Base-by-base conservation (phyloP, 2,329 filamentous ascomycete genomes). In the Stagonosporopsis vannaccii region DNA sequence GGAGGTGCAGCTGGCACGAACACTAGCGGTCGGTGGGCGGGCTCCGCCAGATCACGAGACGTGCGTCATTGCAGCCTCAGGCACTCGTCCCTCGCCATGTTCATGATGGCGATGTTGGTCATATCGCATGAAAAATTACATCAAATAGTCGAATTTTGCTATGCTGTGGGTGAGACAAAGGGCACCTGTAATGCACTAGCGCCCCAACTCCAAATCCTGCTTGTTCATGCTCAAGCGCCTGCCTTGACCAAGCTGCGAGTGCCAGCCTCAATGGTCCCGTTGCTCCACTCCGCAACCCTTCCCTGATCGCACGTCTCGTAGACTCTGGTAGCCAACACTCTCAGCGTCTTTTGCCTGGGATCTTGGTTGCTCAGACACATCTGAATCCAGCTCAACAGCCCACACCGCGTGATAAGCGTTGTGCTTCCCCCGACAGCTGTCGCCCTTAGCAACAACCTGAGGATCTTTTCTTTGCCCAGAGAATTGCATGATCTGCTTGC, bases 371-470 rank as follows among this genome's bases (percentile, higher is more conserved):
- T 82, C 32, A 84, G 73, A 65, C 86, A 85, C 56, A 84, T 83
- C 56, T 88, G 83, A 8, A 94, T 80, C 92, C 92, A 96, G 62
- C 84, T 88, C 49, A 94, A 73, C 19, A 90, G 79, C 15, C 90
- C 91, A 39, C 89, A 87, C 53, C 92, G 82, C 1, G 92, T 96
- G 33, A 92, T 83, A 41, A 96, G 80, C n/a, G 90, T 94, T 4
- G 88, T 90, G 73, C 90, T 91, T 1, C 90, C 92, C 1, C 85
- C 87, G 26, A 87, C 84, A 28, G 93, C 83, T 0, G 86, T 87
- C 2, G 88, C 87, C 36, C 89, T 83, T 67, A 88, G 88, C 15
- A 96, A 58, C 13, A 88, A 62, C 58, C 82, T 79, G 12, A 86
- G 63, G 20, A 95, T 82, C 70, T 87, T 86, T 49, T 84, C 85